Evolutionary conservation across 164 flowering plant species (phyloP).

Genomic region (Stephania yunnanensis): DNA sequence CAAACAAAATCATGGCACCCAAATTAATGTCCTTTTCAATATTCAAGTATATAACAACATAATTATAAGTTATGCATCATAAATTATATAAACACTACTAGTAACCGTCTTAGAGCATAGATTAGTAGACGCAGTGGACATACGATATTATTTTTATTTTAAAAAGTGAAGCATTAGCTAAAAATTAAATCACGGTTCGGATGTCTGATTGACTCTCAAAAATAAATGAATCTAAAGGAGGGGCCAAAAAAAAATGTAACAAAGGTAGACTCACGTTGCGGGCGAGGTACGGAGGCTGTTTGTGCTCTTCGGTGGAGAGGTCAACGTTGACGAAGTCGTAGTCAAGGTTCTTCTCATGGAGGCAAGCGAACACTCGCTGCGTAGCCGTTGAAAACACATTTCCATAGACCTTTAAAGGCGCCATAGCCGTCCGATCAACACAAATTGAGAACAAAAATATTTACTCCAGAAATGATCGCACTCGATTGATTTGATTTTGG

Average conservation of each 20-base stretch:
- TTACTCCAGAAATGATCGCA: background rate
- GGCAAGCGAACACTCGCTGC: constrained; percentile 29
- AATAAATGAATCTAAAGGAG: no score
- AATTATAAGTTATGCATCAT: no score
- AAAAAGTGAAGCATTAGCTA: no score
- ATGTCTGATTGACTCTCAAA: no score
- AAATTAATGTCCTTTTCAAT: no score
- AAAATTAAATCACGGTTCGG: no score
- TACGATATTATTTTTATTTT: no score
- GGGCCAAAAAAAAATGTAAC: no score
- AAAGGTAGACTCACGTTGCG: constrained; percentile 24
- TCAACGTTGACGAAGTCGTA: constrained; percentile 38
- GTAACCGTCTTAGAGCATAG: no score
- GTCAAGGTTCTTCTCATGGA: constrained; percentile 36
- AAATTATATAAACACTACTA: no score
- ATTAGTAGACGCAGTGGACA: no score
- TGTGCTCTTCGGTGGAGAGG: constrained; percentile 31
- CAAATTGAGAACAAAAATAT: background rate
- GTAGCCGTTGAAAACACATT: constrained; percentile 33
- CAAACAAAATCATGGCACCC: background rate
- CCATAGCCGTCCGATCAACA: background rate
- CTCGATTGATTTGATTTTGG: background rate
- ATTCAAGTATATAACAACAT: no score
- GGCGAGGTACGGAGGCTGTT: constrained; percentile 34
- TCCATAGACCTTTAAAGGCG: constrained; percentile 29